These are phyloP conservation scores for Apiosordaria backusii DNA, from an alignment of 495 filamentous ascomycete genomes.

Conservation along the genomic window DNA sequence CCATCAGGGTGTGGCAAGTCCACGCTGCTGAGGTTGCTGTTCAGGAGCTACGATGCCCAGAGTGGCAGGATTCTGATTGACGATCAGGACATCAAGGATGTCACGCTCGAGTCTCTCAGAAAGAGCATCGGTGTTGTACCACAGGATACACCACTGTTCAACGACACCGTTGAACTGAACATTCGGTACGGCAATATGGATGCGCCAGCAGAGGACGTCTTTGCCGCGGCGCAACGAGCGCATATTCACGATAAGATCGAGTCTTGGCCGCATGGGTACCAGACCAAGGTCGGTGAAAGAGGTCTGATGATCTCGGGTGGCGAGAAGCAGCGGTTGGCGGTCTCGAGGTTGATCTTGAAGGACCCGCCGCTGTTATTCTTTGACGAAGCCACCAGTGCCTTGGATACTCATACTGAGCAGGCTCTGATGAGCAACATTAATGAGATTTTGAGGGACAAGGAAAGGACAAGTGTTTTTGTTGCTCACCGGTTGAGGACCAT, in stretches of 20 bases:
- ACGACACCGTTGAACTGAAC: slow-evolving; percentile 91
- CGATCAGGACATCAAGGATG: slow-evolving; percentile 83
- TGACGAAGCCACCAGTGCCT: slow-evolving; percentile 92
- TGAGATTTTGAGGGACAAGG: slow-evolving; percentile 83
- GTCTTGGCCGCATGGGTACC: slow-evolving; percentile 76
- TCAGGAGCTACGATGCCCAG: slow-evolving; percentile 92
- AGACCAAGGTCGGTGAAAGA: slow-evolving; percentile 90
- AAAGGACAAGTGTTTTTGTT: slow-evolving; percentile 85
- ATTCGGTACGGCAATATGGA: slow-evolving; percentile 90
- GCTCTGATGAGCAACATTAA: slow-evolving; percentile 90
- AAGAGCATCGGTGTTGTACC: slow-evolving; percentile 91
- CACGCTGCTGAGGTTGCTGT: slow-evolving; percentile 83
- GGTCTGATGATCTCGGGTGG: slow-evolving; percentile 98
- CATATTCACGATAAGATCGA: slow-evolving; percentile 80
- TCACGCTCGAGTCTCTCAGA: slow-evolving; percentile 76
- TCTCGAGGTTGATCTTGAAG: slow-evolving; percentile 83
- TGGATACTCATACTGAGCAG: slow-evolving; percentile 96
- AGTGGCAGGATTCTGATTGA: slow-evolving; percentile 85
- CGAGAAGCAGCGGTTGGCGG: slow-evolving; percentile 90
- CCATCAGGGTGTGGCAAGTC: slow-evolving; percentile 96
- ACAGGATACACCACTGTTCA: slow-evolving; percentile 95
- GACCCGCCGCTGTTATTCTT: slow-evolving; percentile 93
- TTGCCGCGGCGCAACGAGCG: slow-evolving; percentile 73
- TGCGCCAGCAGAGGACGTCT: slow-evolving; percentile 68
- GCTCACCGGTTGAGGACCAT: slow-evolving; percentile 91